phyloP scores from a whole-genome alignment of 495 filamentous ascomycete species.

The Penicillium turbatum region DNA sequence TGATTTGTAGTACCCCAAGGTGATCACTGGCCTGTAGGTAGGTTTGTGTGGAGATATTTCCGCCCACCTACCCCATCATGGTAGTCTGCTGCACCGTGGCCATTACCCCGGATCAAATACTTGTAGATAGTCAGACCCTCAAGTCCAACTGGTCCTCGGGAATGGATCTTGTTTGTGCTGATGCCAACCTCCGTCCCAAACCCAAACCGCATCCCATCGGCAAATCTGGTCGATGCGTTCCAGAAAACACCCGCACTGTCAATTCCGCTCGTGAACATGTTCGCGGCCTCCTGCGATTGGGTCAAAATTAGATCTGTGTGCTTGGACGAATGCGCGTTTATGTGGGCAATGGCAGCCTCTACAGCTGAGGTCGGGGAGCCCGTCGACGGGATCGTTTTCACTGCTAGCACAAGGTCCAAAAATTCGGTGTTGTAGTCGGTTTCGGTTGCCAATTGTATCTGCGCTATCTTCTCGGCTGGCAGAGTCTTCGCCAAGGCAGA shows the following conservation, averaged over 20 bases:
- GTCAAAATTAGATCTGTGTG: constrained; percentile 95
- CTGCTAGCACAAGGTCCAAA: constrained; percentile 74
- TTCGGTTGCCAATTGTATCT: constrained; percentile 61
- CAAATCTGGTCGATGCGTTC: constrained; percentile 93
- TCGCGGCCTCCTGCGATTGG: constrained; percentile 55
- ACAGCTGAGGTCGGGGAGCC: constrained; percentile 36
- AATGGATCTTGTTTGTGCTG: constrained; percentile 97
- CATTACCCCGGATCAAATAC: constrained; percentile 78
- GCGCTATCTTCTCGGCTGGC: constrained; percentile 26
- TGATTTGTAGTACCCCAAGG: background rate
- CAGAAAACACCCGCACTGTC: constrained; percentile 94
- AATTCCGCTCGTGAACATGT: constrained; percentile 74
- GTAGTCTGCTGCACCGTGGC: constrained; percentile 73
- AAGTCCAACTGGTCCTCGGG: constrained; percentile 85
- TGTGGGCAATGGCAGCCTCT: constrained; percentile 74
- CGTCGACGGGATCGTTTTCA: constrained; percentile 64
- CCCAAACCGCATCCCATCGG: constrained; percentile 93
- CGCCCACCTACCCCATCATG: constrained; percentile 59
- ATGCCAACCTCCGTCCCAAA: constrained; percentile 98
- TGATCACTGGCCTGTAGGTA: constrained; percentile 15
- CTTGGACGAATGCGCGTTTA: constrained; percentile 87
- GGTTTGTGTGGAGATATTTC: constrained; percentile 29
- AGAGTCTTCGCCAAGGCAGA: constrained; percentile 48
- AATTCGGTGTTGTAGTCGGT: constrained; percentile 87
- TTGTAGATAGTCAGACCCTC: constrained; percentile 97